These are phyloP conservation scores for Cryptosporidium sp. DNA, from an alignment of 169 alveolate species.

Conservation along the genomic window DNA sequence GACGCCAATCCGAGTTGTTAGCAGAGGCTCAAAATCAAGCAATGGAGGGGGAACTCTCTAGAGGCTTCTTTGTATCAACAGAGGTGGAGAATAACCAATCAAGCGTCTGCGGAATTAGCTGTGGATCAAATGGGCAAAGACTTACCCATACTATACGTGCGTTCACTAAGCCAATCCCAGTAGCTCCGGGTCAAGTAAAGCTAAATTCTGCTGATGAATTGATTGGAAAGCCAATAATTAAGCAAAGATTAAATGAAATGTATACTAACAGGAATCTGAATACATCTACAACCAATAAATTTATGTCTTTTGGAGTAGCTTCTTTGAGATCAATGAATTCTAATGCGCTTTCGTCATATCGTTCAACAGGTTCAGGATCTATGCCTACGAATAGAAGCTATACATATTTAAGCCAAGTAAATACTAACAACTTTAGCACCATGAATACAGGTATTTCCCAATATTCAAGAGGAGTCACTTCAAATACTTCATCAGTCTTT, in stretches of 20 bases:
- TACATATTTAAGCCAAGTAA: conserved; percentile 45
- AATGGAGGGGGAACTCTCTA: conserved; percentile 43
- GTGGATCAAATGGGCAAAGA: conserved; percentile 46
- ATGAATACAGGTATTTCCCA: conserved; percentile 17
- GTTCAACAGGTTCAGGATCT: conserved; percentile 17
- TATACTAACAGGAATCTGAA: not conserved
- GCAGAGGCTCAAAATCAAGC: conserved; percentile 30
- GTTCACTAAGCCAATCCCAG: conserved; percentile 56
- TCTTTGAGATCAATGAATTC: conserved; percentile 17
- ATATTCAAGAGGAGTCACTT: conserved; percentile 9
- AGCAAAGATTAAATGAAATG: conserved; percentile 62
- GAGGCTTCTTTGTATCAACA: conserved; percentile 68
- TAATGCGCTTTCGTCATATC: conserved; percentile 8
- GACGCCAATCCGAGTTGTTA: not conserved
- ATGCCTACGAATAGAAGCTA: conserved; percentile 63
- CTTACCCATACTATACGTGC: conserved; percentile 62
- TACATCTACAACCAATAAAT: conserved; percentile 14
- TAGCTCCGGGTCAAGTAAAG: conserved; percentile 44
- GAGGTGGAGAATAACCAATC: conserved; percentile 30
- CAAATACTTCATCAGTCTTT: conserved; percentile 4
- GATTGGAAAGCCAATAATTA: conserved; percentile 62
- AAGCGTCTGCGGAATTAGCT: conserved; percentile 46
- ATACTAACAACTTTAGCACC: not conserved
- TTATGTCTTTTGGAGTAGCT: conserved; percentile 53
- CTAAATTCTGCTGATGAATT: conserved; percentile 69